Percentiles rank a stretch among this genome's conserved stretches.
These are phyloP conservation scores for Tuber indicum DNA, from an alignment of 495 filamentous ascomycete species.

Conservation along the genomic window DNA sequence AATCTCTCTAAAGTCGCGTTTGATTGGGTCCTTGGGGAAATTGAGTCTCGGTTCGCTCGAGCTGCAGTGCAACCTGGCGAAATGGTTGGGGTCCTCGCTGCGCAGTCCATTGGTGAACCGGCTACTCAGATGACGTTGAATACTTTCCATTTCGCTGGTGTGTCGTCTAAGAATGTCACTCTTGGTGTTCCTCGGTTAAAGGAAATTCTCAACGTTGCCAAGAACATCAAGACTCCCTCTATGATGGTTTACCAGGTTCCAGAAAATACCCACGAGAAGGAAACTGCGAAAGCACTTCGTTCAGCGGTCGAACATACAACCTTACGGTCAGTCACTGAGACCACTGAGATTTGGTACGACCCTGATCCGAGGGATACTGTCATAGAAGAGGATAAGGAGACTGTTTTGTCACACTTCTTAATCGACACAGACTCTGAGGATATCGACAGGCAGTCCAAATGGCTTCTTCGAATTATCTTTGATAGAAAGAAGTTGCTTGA, in stretches of 20 bases:
- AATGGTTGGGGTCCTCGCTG: constrained; percentile 97
- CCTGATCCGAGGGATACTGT: constrained; percentile 78
- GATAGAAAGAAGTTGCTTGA: constrained; percentile 89
- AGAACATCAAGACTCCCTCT: constrained; percentile 95
- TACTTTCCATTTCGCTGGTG: constrained; percentile 99
- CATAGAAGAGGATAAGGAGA: constrained; percentile 81
- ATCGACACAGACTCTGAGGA: constrained; percentile 79
- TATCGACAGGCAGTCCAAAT: constrained; percentile 74
- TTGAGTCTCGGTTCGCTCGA: constrained; percentile 76
- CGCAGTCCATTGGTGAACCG: constrained; percentile 97
- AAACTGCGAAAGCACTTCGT: constrained; percentile 76
- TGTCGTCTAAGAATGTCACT: constrained; percentile 98
- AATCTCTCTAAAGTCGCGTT: constrained; percentile 87
- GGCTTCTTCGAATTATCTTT: constrained; percentile 90
- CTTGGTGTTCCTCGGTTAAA: constrained; percentile 98
- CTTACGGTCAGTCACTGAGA: constrained; percentile 78
- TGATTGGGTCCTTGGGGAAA: constrained; percentile 82
- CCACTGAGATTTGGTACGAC: constrained; percentile 96
- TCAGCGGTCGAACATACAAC: constrained; percentile 92
- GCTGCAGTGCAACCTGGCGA: constrained; percentile 82
- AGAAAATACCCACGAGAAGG: constrained; percentile 55
- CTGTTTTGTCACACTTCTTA: constrained; percentile 95
- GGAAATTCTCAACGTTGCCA: constrained; percentile 96
- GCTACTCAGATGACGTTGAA: constrained; percentile 99
- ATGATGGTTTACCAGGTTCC: constrained; percentile 86